A percentile compares a stretch with the other conserved stretches of the same genome.
Conservation (phyloP, 805 yeast species). For the Candida nonsorbophila region DNA sequence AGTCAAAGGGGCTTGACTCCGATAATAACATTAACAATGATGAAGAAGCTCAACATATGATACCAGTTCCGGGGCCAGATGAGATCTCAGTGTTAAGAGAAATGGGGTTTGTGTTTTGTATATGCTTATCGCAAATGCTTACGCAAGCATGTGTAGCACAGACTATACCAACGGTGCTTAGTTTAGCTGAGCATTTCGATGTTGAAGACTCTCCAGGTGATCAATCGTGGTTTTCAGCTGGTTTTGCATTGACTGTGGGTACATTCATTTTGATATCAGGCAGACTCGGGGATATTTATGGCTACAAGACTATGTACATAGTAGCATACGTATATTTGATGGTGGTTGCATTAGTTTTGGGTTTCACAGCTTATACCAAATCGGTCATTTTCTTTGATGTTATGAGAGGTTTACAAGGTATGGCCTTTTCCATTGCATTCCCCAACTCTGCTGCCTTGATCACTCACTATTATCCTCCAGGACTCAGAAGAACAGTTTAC, state of each 20-base stretch:
- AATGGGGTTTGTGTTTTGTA: conserved; percentile 14
- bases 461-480: conserved; percentile 24
- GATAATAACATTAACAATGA: too few species aligned
- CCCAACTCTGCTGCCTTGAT: conserved; percentile 29
- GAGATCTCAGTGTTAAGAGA: conserved; percentile 19
- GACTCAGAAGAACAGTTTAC: conserved; percentile 13
- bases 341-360: conserved; percentile 17
- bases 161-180: conserved; percentile 15
- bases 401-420: conserved; percentile 27
- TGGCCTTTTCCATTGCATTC: conserved; percentile 29
- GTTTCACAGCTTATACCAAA: conserved; percentile 20
- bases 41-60: not conserved
- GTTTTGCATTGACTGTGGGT: conserved; percentile 67
- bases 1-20: too few species aligned
- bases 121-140: conserved; percentile 22
- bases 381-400: conserved; percentile 21
- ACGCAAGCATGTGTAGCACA: conserved; percentile 25
- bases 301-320: conserved; percentile 31
- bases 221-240: conserved; percentile 78
- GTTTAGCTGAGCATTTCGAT: conserved; percentile 17
- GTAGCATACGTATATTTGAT: conserved; percentile 19
- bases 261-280: conserved; percentile 69
- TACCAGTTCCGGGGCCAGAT: conserved; percentile 12
- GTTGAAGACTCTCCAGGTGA: conserved; percentile 20
- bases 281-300: conserved; percentile 66